Conservation (phyloP, 78 protist genomes). For the Acrasis kona region DNA sequence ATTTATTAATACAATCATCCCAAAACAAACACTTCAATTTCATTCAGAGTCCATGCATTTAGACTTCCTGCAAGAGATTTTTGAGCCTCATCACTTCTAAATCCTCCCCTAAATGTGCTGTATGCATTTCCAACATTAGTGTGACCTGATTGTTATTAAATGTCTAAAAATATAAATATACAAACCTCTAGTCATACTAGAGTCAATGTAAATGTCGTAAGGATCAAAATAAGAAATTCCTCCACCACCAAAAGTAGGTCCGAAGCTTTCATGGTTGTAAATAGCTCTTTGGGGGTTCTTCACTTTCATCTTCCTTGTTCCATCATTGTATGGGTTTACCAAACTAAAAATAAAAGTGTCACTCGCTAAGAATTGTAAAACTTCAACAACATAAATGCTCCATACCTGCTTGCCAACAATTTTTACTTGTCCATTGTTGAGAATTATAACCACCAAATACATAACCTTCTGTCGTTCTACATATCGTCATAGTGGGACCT, state of each 20-base stretch:
- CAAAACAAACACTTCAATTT: not conserved
- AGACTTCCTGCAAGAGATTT: not conserved
- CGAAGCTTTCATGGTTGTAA: not conserved
- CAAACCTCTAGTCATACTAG: not conserved
- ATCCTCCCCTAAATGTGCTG: not conserved
- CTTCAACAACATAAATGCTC: not conserved
- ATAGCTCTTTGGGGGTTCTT: not conserved
- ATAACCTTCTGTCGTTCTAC: not conserved
- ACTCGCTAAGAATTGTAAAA: not conserved
- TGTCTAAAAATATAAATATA: too few relatives aligned
- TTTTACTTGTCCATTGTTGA: not conserved
- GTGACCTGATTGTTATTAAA: too few relatives aligned
- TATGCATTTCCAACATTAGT: not conserved
- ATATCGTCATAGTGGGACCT: constrained; percentile 1
- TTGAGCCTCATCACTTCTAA: not conserved
- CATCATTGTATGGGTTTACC: not conserved
- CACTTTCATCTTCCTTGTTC: not conserved
- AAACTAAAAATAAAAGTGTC: not conserved
- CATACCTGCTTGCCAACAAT: not conserved
- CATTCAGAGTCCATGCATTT: not conserved
- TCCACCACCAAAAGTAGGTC: constrained; percentile 2
- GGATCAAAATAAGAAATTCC: not conserved
- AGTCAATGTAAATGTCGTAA: not conserved
- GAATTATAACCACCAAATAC: constrained; percentile 12
- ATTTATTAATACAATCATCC: too few relatives aligned